Evolutionary conservation across 345 rosid species (phyloP).

Genomic region (Litchi chinensis): DNA sequence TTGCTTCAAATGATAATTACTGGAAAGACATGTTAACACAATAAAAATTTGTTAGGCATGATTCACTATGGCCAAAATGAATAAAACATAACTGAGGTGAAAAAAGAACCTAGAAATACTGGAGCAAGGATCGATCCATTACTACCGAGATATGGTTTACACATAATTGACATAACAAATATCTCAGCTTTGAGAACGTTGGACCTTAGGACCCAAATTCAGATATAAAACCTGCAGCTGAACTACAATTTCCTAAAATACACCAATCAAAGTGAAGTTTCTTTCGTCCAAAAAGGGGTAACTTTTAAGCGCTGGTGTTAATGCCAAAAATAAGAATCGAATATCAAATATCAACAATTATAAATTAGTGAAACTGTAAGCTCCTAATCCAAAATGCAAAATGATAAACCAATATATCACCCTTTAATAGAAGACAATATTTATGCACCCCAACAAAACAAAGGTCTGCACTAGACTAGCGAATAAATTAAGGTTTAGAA

Average conservation of each 20-base stretch:
- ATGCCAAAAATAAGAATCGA: not conserved
- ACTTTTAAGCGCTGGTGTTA: not conserved
- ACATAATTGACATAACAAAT: not conserved
- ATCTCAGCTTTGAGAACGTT: not conserved
- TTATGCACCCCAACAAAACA: not conserved
- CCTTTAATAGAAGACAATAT: not conserved
- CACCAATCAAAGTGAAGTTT: not conserved
- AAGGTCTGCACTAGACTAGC: not conserved
- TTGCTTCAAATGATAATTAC: not conserved
- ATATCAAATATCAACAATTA: too few species aligned
- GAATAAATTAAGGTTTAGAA: not conserved
- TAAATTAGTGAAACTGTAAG: not conserved
- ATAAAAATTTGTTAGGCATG: not conserved
- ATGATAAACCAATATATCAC: not conserved
- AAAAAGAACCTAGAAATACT: not conserved
- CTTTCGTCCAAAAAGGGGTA: not conserved
- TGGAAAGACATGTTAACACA: not conserved
- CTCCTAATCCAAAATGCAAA: constrained; percentile 15
- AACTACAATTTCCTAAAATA: not conserved
- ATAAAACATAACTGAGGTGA: not conserved
- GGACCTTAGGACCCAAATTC: not conserved
- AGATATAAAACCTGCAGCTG: not conserved
- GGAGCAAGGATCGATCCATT: not conserved
- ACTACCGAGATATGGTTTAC: not conserved
- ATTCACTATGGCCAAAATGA: constrained; percentile 1